These are phyloP conservation scores for Myxozyma neglecta DNA, from an alignment of 805 yeast species.

Conservation along the genomic window DNA sequence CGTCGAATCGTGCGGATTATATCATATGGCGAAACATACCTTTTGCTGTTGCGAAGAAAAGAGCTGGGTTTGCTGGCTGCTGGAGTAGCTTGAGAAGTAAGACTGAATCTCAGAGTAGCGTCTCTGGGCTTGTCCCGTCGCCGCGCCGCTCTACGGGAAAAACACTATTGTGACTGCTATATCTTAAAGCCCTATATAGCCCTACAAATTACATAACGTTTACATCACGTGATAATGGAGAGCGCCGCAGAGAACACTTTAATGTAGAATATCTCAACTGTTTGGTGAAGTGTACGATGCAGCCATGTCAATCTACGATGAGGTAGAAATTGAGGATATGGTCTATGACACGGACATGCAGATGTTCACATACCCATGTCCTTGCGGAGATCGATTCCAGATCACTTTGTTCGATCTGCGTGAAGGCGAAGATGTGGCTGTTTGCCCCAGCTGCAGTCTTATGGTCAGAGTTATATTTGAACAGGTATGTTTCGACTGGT, in stretches of 20 bases:
- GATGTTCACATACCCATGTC: conserved; percentile 91
- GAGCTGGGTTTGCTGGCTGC: conserved; percentile 20
- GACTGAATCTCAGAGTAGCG: not conserved
- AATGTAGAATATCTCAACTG: not conserved
- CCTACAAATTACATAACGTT: not conserved
- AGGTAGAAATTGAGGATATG: conserved; percentile 96
- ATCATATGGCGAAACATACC: conserved; percentile 13
- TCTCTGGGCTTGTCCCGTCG: not conserved
- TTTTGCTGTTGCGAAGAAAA: conserved; percentile 14
- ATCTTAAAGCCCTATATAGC: not conserved
- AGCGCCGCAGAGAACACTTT: no score
- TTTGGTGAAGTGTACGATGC: not conserved
- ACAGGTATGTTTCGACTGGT: conserved; percentile 38
- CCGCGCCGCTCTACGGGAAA: not conserved
- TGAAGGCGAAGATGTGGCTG: conserved; percentile 92
- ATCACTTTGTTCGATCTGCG: conserved; percentile 72
- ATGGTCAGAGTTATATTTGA: conserved; percentile 93
- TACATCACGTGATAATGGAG: no score
- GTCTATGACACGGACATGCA: conserved; percentile 81
- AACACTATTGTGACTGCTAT: conserved; percentile 8
- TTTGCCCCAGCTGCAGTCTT: conserved; percentile 92
- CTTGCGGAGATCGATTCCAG: conserved; percentile 95
- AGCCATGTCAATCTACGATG: conserved; percentile 65
- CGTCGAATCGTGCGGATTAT: not conserved
- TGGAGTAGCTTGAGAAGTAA: not conserved